Evolutionary conservation across 225 moss, liverwort and hornwort genomes (phyloP), one percentile per base, ranked within the genome.

Genomic region (Pseudisothecium myosuroides): DNA sequence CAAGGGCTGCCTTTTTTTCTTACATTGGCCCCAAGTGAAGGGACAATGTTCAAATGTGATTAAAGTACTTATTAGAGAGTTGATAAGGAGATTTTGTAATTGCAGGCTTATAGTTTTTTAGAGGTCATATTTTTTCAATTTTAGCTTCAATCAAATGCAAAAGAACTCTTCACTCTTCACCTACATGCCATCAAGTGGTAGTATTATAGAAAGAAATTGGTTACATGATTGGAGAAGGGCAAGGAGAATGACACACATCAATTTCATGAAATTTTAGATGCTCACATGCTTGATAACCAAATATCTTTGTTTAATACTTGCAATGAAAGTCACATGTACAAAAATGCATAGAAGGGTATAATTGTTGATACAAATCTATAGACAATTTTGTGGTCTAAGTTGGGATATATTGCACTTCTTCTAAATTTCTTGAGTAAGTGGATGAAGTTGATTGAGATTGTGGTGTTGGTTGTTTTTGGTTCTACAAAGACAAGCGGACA

Each of bases 221-320:
- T 55, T 10, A 54, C 9, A 36, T n/a, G n/a, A n/a, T 11, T 34
- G 6, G 15, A 0, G 12, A 54, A 54, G 32, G 54, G 5, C 1
- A 77, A 24, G 5, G 23, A 14, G 4, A 15, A 31, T 0, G 0
- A 15, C 0, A 5, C 15, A 23, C 20, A 24, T 50, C 6, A 37
- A 37, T 37, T 31, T 76, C 5, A 36, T 36, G 52, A 76, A 22
- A 32, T 52, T 22, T 17, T 77, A 20, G 23, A 50, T 3, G 4
- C 24, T 14, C 24, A 7, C 14, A 4, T 55, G 2, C 37, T 77
- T 54, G 10, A 14, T 37, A 23, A 52, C 19, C 52, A 76, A 52
- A 72, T 43, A 54, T 37, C 9, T 37, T 36, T 36, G 2, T 77
- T 77, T 34, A 3, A 36, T 52, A 77, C 2, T 9, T 54, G 14